Percentiles rank a stretch among this genome's conserved stretches.
Evolutionary conservation across 2,329 filamentous ascomycete genomes (phyloP).

Genomic region (Didymellaceae sp.): DNA sequence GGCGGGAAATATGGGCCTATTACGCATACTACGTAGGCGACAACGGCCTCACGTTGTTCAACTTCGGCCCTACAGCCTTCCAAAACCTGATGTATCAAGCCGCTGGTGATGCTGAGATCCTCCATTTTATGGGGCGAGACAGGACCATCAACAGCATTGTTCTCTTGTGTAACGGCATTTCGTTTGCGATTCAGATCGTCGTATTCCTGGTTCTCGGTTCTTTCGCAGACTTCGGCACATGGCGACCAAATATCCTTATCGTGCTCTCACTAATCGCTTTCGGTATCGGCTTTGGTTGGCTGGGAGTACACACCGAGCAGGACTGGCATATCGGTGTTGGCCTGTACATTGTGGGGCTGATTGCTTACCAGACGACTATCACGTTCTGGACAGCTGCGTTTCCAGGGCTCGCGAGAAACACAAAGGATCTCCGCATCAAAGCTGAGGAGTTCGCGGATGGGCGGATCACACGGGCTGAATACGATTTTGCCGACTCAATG

Average conservation of each 20-base stretch:
- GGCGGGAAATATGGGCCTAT: slow-evolving; percentile 64
- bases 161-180: slow-evolving; percentile 69
- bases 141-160: slow-evolving; percentile 55
- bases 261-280: slow-evolving; percentile 58
- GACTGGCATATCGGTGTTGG: slow-evolving; percentile 67
- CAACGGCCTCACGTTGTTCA: slow-evolving; percentile 67
- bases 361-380: slow-evolving; percentile 70
- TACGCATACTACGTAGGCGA: slow-evolving; percentile 71
- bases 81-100: slow-evolving; percentile 70
- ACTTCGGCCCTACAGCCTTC: slow-evolving; percentile 56
- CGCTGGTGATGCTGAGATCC: slow-evolving; percentile 59
- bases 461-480: slow-evolving; percentile 63
- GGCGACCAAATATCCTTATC: slow-evolving; percentile 64
- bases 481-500: slow-evolving; percentile 58
- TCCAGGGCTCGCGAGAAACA: slow-evolving; percentile 63
- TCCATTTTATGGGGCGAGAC: slow-evolving; percentile 63
- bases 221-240: slow-evolving; percentile 69
- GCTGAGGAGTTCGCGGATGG: slow-evolving; percentile 55
- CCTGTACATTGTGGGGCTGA: slow-evolving; percentile 70
- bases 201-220: slow-evolving; percentile 61
- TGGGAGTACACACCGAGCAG: slow-evolving; percentile 66
- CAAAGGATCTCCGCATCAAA: slow-evolving; percentile 58
- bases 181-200: slow-evolving; percentile 70
- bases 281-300: slow-evolving; percentile 69
- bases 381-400: slow-evolving; percentile 73